These are phyloP conservation scores for Ochromonas danica DNA, from an alignment of 108 stramenopile genomes.

Conservation along the genomic window DNA sequence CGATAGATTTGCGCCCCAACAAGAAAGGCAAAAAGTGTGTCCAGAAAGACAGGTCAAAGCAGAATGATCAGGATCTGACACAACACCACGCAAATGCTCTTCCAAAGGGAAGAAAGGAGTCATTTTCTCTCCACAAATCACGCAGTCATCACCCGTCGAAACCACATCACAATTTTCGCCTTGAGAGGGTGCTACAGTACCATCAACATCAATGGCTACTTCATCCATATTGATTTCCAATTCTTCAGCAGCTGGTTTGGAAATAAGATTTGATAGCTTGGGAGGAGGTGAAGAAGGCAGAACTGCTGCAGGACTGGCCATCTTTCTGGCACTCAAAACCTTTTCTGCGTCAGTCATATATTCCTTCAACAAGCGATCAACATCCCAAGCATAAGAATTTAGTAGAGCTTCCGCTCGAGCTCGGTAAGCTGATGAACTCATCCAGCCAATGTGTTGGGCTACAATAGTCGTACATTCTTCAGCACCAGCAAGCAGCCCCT, in stretches of 20 bases:
- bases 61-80: not conserved
- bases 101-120: not conserved
- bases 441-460: too few species aligned
- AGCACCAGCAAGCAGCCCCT: too few species aligned
- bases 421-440: not conserved
- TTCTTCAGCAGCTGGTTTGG: too few species aligned
- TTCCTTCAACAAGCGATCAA: not conserved
- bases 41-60: slow-evolving; percentile 4
- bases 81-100: not conserved
- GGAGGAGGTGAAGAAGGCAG: too few species aligned
- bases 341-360: not conserved
- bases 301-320: too few species aligned
- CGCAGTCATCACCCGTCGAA: too few species aligned
- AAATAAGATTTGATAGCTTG: too few species aligned
- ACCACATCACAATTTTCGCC: not conserved
- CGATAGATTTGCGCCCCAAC: slow-evolving; percentile 10
- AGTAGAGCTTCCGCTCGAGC: slow-evolving; percentile 6
- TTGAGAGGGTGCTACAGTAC: not conserved
- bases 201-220: not conserved
- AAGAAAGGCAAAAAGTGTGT: slow-evolving; percentile 21
- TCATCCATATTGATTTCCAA: not conserved
- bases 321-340: slow-evolving; percentile 8
- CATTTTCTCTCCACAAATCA: not conserved
- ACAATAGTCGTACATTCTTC: too few species aligned
- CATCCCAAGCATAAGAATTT: slow-evolving; percentile 25